Conservation (phyloP, 192 early-diverging fungal species). For the Rhizoclosmatium sp. region DNA sequence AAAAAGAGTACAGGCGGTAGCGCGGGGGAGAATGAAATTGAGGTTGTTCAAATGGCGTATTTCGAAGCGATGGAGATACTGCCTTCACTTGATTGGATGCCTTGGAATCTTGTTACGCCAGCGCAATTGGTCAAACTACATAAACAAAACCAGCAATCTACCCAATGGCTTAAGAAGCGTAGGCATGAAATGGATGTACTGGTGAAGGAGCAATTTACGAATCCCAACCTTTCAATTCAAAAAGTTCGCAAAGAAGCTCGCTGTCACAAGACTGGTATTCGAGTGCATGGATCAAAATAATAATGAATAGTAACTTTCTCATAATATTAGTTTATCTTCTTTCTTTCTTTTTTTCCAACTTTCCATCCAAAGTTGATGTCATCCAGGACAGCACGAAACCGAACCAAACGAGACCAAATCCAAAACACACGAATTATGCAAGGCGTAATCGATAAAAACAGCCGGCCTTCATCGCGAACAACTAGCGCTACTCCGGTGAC, state of each 20-base stretch:
- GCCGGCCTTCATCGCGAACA: no score
- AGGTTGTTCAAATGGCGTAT: constrained; percentile 19
- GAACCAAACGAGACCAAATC: no score
- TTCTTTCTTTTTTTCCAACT: no score
- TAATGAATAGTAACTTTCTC: background rate
- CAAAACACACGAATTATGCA: no score
- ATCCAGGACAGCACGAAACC: no score
- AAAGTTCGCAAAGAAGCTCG: constrained; percentile 17
- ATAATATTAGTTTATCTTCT: no score
- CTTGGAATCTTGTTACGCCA: constrained; percentile 6
- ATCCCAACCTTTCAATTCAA: constrained; percentile 33
- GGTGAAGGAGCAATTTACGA: constrained; percentile 35
- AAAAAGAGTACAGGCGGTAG: background rate
- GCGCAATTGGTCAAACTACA: background rate
- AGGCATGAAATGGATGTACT: constrained; percentile 25
- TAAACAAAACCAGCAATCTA: background rate
- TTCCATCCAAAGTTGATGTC: no score
- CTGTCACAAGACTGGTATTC: background rate
- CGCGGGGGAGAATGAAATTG: background rate
- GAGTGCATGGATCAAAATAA: background rate
- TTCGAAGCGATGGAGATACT: constrained; percentile 2
- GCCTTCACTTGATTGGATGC: constrained; percentile 2
- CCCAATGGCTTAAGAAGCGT: constrained; percentile 24
- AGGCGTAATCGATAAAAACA: no score
- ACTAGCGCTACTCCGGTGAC: no score